Base-by-base conservation (phyloP, 2,329 filamentous ascomycete species). In the Cladosporium sphaerospermum region DNA sequence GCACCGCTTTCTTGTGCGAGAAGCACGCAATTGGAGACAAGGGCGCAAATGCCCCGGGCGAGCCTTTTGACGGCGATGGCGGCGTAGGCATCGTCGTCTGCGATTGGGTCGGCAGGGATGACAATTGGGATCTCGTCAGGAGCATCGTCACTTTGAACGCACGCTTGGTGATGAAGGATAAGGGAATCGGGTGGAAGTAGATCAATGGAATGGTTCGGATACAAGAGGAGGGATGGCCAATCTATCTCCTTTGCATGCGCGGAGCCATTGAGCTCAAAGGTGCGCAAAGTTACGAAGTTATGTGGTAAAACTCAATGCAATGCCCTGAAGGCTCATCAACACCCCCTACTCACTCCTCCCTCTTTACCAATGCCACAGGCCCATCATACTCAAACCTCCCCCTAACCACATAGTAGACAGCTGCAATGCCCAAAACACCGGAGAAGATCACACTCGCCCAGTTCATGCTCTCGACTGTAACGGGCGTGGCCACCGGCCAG, bases 81-180 rank as follows among this genome's bases (percentile, higher is more conserved):
- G 80, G 83, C 5, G 95, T 91, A 1, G 93, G 93, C 3, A 83
- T 97, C 55, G 84, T 97, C 42, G 86, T 97, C 23, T 93, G 87
- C 57, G 93, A 99, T 70, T 96, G 88, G 88, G 91, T 96, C 47
- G 93, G 93, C 2, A 76, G 84, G 56, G 78, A 84, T 57, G 90
- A 85, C 0, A 87, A 97, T 71, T 99, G 92, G 92, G 90, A 96
- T 72, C 71, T 97, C 52, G 82, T 95, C 34, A 81, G 85, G 58
- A 88, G 88, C 70, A 85, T 96, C 62, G 85, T 97, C 6, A 91
- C 88, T 6, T 91, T 95, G 89, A 99, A 99, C 37, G 54, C 54
- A 45, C 54, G 59, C 47, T 39, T 65, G 31, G 28, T 62, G 55
- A 36, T 61, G 45, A 56, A 54, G 54, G 56, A 65, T 43, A 52